Evolutionary conservation across 1,284 basidiomycete genomes (phyloP).

Genomic region (Ceratobasidium theobromae): DNA sequence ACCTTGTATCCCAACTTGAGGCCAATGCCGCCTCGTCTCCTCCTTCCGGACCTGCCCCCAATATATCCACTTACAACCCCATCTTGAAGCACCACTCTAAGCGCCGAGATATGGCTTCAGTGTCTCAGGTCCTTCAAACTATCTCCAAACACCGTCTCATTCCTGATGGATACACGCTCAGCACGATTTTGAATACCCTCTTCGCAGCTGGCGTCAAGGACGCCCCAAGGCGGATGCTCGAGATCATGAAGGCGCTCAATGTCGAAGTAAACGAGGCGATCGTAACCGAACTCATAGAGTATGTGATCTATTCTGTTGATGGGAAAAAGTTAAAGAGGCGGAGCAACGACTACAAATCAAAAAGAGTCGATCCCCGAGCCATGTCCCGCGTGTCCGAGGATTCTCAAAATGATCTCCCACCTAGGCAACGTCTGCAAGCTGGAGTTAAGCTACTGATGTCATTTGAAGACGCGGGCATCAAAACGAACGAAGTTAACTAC

Average conservation of each 20-base stretch:
- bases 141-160: conserved; percentile 56
- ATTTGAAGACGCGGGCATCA: conserved; percentile 63
- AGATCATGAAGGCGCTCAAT: conserved; percentile 72
- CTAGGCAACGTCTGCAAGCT: conserved; percentile 46
- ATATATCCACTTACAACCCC: conserved; percentile 77
- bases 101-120: conserved; percentile 57
- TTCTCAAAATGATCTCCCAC: neutral
- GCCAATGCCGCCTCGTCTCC: conserved; percentile 30
- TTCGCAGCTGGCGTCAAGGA: conserved; percentile 66
- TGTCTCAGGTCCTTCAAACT: conserved; percentile 58
- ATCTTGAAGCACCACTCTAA: conserved; percentile 66
- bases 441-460: conserved; percentile 65
- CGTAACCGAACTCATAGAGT: conserved; percentile 63
- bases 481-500: conserved; percentile 73
- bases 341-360: conserved; percentile 4
- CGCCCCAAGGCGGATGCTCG: conserved; percentile 61
- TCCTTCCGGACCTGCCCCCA: conserved; percentile 57
- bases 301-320: conserved; percentile 31
- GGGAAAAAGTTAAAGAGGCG: conserved; percentile 53
- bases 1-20: conserved; percentile 54
- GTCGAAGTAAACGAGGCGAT: conserved; percentile 72
- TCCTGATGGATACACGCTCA: conserved; percentile 79
- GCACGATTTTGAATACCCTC: conserved; percentile 73
- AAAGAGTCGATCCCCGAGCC: neutral
- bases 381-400: neutral